A percentile compares a stretch with the other conserved stretches of the same genome.
phyloP scores from a whole-genome alignment of 202 grass and related monocot species.

The Brachypodium distachyon region DNA sequence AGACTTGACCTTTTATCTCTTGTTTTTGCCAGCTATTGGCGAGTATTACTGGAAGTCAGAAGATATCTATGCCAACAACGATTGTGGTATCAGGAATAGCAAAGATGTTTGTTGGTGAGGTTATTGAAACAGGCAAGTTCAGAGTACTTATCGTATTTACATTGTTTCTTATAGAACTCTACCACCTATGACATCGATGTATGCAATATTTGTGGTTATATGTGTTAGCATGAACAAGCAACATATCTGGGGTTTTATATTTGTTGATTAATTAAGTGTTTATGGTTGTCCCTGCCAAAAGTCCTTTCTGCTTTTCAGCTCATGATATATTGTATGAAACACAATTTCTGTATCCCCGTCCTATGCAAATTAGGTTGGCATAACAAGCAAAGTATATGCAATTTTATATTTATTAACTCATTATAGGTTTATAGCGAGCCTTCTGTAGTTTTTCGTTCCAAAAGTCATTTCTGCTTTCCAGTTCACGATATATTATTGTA shows the following conservation, averaged over 20 bases:
- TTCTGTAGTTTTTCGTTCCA: not conserved
- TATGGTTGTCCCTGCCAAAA: not conserved
- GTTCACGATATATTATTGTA: not conserved
- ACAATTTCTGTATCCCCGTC: too few species aligned
- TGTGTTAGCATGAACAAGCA: not conserved
- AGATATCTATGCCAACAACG: conserved; percentile 85
- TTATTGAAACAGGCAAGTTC: conserved; percentile 88
- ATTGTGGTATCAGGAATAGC: conserved; percentile 95
- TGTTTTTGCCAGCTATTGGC: conserved; percentile 53
- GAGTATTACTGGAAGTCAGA: conserved; percentile 87
- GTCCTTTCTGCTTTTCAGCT: not conserved
- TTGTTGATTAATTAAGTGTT: not conserved
- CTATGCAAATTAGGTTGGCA: too few species aligned
- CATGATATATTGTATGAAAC: not conserved
- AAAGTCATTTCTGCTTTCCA: not conserved
- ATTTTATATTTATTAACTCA: not conserved
- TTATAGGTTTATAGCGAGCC: not conserved
- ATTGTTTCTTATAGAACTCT: not conserved
- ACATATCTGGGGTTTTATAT: not conserved
- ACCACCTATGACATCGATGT: not conserved
- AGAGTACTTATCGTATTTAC: conserved; percentile 17
- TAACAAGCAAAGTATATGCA: not conserved
- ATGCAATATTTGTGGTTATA: not conserved
- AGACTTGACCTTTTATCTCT: conserved; percentile 1
- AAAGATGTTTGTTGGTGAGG: conserved; percentile 96